Evolutionary conservation across 176 grass and related monocot species (phyloP), one percentile per base, ranked within the genome.

Genomic region (Carex littledalei): DNA sequence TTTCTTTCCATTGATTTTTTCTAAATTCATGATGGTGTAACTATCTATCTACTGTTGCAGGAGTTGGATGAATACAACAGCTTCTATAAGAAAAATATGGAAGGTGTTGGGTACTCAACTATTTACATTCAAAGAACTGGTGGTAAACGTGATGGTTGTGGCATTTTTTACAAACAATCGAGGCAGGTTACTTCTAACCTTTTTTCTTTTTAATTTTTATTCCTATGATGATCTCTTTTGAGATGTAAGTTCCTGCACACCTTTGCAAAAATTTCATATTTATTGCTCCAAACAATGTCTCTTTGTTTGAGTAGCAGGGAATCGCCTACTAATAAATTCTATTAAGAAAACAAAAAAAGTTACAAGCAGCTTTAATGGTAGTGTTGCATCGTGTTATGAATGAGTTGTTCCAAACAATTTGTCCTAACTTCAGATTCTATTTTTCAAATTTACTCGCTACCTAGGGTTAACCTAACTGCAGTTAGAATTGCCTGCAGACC

Each of bases 81-180:
- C 34, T 98, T 95, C 85, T 98, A 98, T 69, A 95, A 83, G 84
- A 98, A 94, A 80, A 98, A 89, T 64, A 92, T 98, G 89, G 93
- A 98, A 84, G 90, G 14, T 78, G 80, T 86, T 81, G 95, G 95
- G 79, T 98, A 98, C 87, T 89, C 86, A 85, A 88, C 93, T 71
- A 88, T 95, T 88, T 98, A 98, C 83, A 85, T 98, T 81, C 93
- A 98, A 73, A 91, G 95, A 89, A 92, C 88, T 50, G 91, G 95
- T 29, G 84, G 88, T 37, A 95, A 98, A 92, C 79, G 60, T 66
- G 95, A 98, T 85, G 95, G 95, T 59, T 98, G 95, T 90, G 93
- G 95, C 16, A 98, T 98, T 62, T 90, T 98, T 77, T 95, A 95
- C 84, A 98, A 93, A 81, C 68, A 84, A 62, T 89, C 86, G 67